These are phyloP conservation scores for Hericium coralloides DNA, from an alignment of 768 basidiomycete species.

Conservation along the genomic window DNA sequence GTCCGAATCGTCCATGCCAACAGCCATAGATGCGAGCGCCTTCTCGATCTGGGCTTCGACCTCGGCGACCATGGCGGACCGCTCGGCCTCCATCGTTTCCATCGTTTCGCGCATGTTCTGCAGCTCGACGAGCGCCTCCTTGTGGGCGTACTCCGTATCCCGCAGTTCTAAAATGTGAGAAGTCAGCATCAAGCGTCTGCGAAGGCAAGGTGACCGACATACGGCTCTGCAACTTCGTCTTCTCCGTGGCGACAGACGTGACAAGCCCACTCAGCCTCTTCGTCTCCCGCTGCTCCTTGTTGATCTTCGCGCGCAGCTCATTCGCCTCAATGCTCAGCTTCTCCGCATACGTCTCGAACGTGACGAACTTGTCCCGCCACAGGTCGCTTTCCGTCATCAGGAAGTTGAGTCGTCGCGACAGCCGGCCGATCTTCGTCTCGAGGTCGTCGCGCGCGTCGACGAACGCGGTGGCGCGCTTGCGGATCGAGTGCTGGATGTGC, in stretches of 20 bases:
- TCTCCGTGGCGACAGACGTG: conserved; percentile 69
- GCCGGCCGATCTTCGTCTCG: conserved; percentile 86
- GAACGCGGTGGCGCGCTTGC: conserved; percentile 89
- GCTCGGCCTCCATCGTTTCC: conserved; percentile 83
- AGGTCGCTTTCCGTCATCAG: conserved; percentile 85
- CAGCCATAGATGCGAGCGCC: conserved; percentile 77
- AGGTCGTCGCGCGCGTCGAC: conserved; percentile 91
- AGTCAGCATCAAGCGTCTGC: neutral
- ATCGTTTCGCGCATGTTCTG: conserved; percentile 76
- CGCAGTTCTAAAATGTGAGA: conserved; percentile 45
- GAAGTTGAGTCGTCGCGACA: conserved; percentile 81
- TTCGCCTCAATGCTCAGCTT: conserved; percentile 80
- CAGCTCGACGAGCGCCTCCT: conserved; percentile 72
- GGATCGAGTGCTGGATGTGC: conserved; percentile 78
- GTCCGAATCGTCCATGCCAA: conserved; percentile 72
- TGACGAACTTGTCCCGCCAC: conserved; percentile 91
- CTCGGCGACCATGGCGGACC: conserved; percentile 86
- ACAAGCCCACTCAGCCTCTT: conserved; percentile 76
- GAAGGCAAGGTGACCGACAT: conserved; percentile 23
- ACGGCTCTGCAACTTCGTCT: conserved; percentile 72
- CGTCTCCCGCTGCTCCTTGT: conserved; percentile 85
- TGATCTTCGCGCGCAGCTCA: conserved; percentile 80
- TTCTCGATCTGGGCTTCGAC: conserved; percentile 88
- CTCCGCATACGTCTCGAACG: conserved; percentile 91
- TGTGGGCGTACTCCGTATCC: conserved; percentile 77